Percentiles rank a stretch among this genome's conserved stretches.
Conservation (phyloP, 2,329 filamentous ascomycete species). For the Aureobasidium namibiae region DNA sequence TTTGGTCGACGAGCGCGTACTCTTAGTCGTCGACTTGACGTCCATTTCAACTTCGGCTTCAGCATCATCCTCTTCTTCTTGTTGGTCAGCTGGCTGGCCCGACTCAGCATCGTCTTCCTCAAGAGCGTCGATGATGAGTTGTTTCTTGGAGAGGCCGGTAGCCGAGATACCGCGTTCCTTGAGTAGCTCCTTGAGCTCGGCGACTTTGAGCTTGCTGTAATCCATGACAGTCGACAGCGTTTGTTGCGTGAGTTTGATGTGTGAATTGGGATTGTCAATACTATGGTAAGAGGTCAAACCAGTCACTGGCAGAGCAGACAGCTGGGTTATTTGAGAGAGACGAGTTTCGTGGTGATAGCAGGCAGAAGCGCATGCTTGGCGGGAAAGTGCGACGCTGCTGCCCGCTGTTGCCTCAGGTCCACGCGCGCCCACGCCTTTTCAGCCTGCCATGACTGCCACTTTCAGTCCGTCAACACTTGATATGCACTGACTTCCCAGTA, state of each 20-base stretch:
- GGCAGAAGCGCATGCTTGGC: slow-evolving; percentile 6
- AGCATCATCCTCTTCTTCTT: background rate
- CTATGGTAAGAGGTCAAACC: background rate
- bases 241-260: background rate
- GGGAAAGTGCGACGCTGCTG: slow-evolving; percentile 12
- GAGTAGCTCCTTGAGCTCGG: slow-evolving; percentile 30
- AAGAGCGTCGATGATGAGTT: slow-evolving; percentile 34
- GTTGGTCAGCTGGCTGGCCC: background rate
- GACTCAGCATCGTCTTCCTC: slow-evolving; percentile 21
- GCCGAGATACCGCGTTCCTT: slow-evolving; percentile 33
- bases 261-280: too few species aligned
- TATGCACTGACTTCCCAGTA: background rate
- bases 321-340: background rate
- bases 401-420: slow-evolving; percentile 9
- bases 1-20: slow-evolving; percentile 8
- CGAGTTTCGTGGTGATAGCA: background rate
- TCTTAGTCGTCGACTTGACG: slow-evolving; percentile 31
- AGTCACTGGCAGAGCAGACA: background rate
- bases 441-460: background rate
- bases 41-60: background rate
- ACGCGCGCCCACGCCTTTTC: background rate
- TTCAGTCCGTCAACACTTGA: background rate
- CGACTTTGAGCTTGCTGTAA: slow-evolving; percentile 35
- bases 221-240: slow-evolving; percentile 17
- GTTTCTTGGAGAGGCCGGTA: slow-evolving; percentile 33